Evolutionary conservation across 768 basidiomycete genomes (phyloP), one percentile per base, ranked within the genome.

Genomic region (Trametes villosa): DNA sequence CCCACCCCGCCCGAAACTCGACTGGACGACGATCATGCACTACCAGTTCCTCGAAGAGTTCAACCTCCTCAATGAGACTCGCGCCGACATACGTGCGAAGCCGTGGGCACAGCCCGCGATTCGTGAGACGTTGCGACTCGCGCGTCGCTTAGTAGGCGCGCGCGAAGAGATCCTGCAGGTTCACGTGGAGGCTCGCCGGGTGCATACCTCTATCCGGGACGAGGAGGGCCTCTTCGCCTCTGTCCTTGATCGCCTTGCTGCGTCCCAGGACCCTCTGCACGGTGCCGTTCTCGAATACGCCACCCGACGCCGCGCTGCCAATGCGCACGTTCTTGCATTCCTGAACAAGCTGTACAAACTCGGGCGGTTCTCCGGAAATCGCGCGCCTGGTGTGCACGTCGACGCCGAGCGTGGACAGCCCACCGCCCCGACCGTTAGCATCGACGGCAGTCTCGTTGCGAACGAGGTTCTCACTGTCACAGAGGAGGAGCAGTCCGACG

Each of bases 1-100:
- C 40, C 68, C 68, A 1, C 67, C 66, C 6, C 62, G 59, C 4
- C 58, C 67, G 7, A 55, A 60, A 4, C 34, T 76, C 2, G 66
- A 70, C 15, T 71, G 66, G 68, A 26, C 46, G 4, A 34, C 60
- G 42, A 66, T 75, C 4, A 65, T 67, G 4, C 63, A 72, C 24
- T 73, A 71, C 57, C 45, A 50, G 0, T 73, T 72, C 41, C 53
- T 76, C 0, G 67, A 68, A 20, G 66, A 76, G 48, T 72, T 76
- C 55, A 40, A 61, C 24, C 59, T 75, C 7, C 65, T 76, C 58
- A 45, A 58, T 20, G 65, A 73, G 29, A 65, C 68, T 1, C 46
- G 68, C 3, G 22, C 59, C n/a, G 69, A 74, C 30, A 55, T 75
- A 26, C 58, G 42, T 22, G 46, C 67, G 11, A 64, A 60, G 44